These are phyloP conservation scores for Aspergillus calidoustus DNA, from an alignment of 2,329 filamentous ascomycete genomes.

Conservation along the genomic window DNA sequence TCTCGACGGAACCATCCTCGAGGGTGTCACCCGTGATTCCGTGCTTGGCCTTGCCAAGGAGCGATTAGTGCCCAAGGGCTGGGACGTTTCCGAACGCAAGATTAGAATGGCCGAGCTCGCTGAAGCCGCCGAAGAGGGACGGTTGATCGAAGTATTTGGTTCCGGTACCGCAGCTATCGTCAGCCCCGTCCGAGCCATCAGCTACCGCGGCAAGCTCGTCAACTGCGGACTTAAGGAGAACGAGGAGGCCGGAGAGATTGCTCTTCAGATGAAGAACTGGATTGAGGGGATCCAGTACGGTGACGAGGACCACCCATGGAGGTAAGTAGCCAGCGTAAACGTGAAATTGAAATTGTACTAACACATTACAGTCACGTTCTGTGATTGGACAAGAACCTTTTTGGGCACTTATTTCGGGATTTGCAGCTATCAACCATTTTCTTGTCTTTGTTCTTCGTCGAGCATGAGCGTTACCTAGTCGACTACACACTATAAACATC, in stretches of 20 bases:
- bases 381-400: neutral
- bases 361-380: conserved; percentile 28
- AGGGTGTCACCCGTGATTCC: conserved; percentile 92
- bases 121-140: conserved; percentile 80
- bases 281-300: conserved; percentile 96
- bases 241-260: conserved; percentile 86
- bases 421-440: neutral
- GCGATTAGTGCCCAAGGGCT: conserved; percentile 80
- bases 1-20: conserved; percentile 93
- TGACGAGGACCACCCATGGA: conserved; percentile 91
- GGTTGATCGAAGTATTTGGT: conserved; percentile 91
- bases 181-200: conserved; percentile 84
- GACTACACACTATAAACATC: neutral
- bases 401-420: neutral
- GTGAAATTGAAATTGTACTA: conserved; percentile 17
- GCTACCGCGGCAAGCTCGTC: conserved; percentile 81
- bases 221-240: conserved; percentile 79
- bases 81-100: conserved; percentile 86
- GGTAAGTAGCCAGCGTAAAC: conserved; percentile 54
- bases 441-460: neutral
- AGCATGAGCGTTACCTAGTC: neutral
- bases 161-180: conserved; percentile 94
- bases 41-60: conserved; percentile 86
- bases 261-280: conserved; percentile 90
- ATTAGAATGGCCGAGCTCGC: conserved; percentile 87